A percentile compares a stretch with the other conserved stretches of the same genome.
phyloP scores from a whole-genome alignment of 106 monocot genomes.

The Dioscorea alata region DNA sequence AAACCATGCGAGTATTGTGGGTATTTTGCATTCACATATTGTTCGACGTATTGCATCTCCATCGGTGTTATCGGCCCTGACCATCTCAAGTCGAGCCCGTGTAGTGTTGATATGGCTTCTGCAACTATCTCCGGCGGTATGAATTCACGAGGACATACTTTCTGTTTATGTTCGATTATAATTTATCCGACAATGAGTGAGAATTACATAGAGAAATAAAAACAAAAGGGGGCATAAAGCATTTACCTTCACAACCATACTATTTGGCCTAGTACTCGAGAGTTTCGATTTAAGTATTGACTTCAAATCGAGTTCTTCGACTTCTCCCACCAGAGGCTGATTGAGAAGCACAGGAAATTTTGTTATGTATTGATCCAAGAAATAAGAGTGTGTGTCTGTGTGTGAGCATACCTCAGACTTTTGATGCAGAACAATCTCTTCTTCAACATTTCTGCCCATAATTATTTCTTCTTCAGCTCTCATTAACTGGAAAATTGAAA shows the following conservation, averaged over 20 bases:
- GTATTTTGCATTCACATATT: conserved; percentile 62
- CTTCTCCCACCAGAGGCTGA: background rate
- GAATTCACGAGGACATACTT: conserved; percentile 43
- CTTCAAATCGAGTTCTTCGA: conserved; percentile 7
- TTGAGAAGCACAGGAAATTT: background rate
- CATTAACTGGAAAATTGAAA: background rate
- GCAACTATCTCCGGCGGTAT: conserved; percentile 68
- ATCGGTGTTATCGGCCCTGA: conserved; percentile 59
- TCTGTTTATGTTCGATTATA: conserved; percentile 13
- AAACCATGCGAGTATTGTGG: conserved; percentile 69
- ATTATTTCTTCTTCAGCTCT: background rate
- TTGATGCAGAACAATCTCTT: conserved; percentile 8
- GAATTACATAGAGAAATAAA: too few relatives aligned
- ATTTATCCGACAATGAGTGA: too few relatives aligned
- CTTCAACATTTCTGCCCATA: conserved; percentile 33
- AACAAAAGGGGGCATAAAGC: too few relatives aligned
- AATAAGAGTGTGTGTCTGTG: too few relatives aligned
- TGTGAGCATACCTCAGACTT: conserved; percentile 17
- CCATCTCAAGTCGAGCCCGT: conserved; percentile 59
- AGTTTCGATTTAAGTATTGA: conserved; percentile 17
- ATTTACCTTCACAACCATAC: conserved; percentile 56
- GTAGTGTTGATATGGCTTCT: conserved; percentile 61
- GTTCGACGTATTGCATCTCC: conserved; percentile 53
- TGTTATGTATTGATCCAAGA: too few relatives aligned
- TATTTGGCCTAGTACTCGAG: conserved; percentile 39